Base-by-base conservation (phyloP, 2,329 filamentous ascomycete genomes). In the Colletotrichum tabaci region DNA sequence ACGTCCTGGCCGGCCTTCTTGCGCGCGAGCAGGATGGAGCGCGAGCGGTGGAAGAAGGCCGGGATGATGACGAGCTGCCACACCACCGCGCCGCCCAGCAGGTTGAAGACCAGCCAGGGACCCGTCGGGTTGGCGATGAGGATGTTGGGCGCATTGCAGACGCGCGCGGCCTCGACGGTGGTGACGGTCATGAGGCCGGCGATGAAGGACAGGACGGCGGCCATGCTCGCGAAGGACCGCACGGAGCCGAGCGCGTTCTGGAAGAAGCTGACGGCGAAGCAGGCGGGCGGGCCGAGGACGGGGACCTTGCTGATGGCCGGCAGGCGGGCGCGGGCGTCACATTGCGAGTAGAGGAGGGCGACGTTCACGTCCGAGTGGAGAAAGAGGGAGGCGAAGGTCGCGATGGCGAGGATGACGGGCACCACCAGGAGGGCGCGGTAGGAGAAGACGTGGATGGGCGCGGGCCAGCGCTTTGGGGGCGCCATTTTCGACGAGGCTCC, bases 31-130 rank as follows among this genome's bases (percentile, higher is more conserved):
- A 82, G 76, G 40, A 86, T 79, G 53, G 77, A 76, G 71, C 81
- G 80, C 49, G 84, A 79, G 64, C 84, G 80, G 56, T 83, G 80
- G 68, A 88, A 74, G 76, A 87, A 88, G 4, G 84, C 84, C 9
- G 87, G 87, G 23, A 87, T 79, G 44, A 88, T 84, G 71, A 86
- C 80, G 49, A 88, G 78, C 78, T 88, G 81, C 87, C 86, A 88
- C 1, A 87, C 83, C 30, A 88, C 77, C 30, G 85, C 85, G 57
- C 87, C 86, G 35, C 86, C 87, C 6, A 84, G 61, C 18, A 88
- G 78, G 73, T 85, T 84, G 69, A 87, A 86, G 15, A 86, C 79
- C 30, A 88, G 76, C 86, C 87, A 87, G 35, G 79, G 77, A 2
- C 79, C 78, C 3, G 82, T 83, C 16, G 83, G 83, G 62, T 79